Conservation (phyloP, 2,329 filamentous ascomycete genomes). For the Phoma sp. region DNA sequence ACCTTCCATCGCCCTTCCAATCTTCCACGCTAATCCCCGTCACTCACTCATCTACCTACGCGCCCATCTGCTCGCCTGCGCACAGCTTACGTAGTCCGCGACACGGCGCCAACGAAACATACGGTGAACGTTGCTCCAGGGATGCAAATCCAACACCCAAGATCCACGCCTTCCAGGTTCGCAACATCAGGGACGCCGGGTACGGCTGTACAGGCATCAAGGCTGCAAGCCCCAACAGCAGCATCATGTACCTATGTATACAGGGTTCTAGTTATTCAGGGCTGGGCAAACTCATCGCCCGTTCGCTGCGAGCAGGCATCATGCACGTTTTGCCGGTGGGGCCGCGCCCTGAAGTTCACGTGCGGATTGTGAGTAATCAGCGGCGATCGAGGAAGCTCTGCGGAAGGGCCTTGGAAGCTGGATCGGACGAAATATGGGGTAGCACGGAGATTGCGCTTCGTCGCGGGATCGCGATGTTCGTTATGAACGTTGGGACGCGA, state of each 20-base stretch:
- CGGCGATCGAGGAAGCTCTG: conserved; percentile 1
- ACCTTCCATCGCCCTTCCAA: neutral
- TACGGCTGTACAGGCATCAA: neutral
- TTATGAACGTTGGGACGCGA: conserved; percentile 3
- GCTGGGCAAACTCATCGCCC: neutral
- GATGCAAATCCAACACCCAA: conserved; percentile 3
- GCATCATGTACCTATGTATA: neutral
- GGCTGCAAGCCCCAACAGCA: neutral
- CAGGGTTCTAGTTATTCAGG: neutral
- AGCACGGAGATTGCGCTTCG: conserved; percentile 11
- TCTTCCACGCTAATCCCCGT: neutral
- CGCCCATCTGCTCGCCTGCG: neutral
- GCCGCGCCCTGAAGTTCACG: neutral
- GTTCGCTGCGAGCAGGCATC: conserved; percentile 4
- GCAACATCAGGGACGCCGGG: neutral
- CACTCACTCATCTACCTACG: neutral
- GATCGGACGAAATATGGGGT: conserved; percentile 14
- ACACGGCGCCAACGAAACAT: neutral
- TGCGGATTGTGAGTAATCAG: neutral
- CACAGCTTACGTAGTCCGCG: neutral
- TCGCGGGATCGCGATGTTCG: conserved; percentile 5
- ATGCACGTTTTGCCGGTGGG: conserved; percentile 5
- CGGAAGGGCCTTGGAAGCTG: conserved; percentile 14
- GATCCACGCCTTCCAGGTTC: neutral
- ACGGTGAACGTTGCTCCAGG: conserved; percentile 15